Percentiles rank a stretch among this genome's conserved stretches.
phyloP scores from a whole-genome alignment of 495 filamentous ascomycete genomes.

The Xylaria telfairii region DNA sequence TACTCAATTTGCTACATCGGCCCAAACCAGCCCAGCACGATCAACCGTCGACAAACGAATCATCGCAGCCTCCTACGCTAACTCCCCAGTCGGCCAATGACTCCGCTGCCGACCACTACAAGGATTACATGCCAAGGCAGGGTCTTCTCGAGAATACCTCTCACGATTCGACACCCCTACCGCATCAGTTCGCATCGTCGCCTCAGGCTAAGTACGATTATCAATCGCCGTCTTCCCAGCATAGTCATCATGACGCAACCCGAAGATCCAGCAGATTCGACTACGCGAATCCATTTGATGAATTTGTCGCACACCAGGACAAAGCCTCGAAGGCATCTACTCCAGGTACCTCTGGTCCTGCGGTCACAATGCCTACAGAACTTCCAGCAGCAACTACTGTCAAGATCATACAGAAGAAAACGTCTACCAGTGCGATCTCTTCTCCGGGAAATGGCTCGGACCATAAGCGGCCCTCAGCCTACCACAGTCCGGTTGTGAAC shows the following conservation, averaged over 20 bases:
- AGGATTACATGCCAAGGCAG: constrained; percentile 34
- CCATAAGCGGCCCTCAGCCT: constrained; percentile 47
- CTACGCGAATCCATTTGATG: constrained; percentile 44
- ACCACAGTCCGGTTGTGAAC: constrained; percentile 45
- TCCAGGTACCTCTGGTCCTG: constrained; percentile 39
- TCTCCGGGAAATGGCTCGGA: constrained; percentile 42
- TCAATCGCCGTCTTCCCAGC: constrained; percentile 47
- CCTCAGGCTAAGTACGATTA: constrained; percentile 46
- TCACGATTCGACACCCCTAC: constrained; percentile 31
- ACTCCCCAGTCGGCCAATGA: constrained; percentile 47
- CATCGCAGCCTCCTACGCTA: constrained; percentile 46
- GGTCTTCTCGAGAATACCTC: constrained; percentile 24
- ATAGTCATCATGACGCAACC: constrained; percentile 41
- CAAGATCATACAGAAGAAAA: constrained; percentile 48
- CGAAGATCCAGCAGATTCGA: constrained; percentile 34
- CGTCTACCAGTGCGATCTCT: constrained; percentile 34
- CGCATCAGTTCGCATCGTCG: constrained; percentile 35
- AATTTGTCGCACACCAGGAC: constrained; percentile 38
- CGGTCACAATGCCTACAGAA: constrained; percentile 32
- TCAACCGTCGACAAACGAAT: constrained; percentile 44
- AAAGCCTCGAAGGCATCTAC: constrained; percentile 51
- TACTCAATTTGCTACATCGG: constrained; percentile 58
- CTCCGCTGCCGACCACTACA: constrained; percentile 32
- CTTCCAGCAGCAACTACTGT: constrained; percentile 36
- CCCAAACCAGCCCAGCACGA: constrained; percentile 61